Conservation (phyloP, 2,329 filamentous ascomycete species). For the Stromatinia cepivora region DNA sequence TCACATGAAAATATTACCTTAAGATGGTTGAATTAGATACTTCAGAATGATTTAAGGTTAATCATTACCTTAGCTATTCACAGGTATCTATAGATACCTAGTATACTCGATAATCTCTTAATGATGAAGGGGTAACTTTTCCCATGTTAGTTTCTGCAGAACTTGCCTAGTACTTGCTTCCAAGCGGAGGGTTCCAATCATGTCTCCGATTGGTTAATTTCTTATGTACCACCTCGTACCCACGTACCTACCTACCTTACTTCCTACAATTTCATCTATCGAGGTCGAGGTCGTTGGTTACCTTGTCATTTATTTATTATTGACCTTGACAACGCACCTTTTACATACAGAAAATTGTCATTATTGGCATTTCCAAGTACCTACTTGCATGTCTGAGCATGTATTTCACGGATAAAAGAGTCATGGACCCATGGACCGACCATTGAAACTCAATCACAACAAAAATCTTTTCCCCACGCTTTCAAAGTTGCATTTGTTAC, state of each 20-base stretch:
- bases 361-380: not conserved
- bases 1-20: too few relatives aligned
- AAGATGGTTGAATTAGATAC: not conserved
- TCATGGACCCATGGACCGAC: not conserved
- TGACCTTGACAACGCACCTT: slow-evolving; percentile 17
- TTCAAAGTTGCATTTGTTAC: slow-evolving; percentile 10
- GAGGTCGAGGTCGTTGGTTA: not conserved
- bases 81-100: too few relatives aligned
- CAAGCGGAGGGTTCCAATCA: not conserved
- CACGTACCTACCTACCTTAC: not conserved
- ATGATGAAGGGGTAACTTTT: slow-evolving; percentile 7
- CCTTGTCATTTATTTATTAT: too few relatives aligned
- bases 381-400: not conserved
- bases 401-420: not conserved
- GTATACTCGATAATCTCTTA: not conserved
- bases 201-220: not conserved
- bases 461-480: slow-evolving; percentile 1
- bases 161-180: not conserved
- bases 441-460: not conserved
- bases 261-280: not conserved
- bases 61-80: too few relatives aligned
- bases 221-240: not conserved
- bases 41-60: not conserved
- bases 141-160: not conserved
- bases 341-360: not conserved